These are phyloP conservation scores for Penicillium sp. DNA, from an alignment of 2,329 filamentous ascomycete genomes.

Conservation along the genomic window DNA sequence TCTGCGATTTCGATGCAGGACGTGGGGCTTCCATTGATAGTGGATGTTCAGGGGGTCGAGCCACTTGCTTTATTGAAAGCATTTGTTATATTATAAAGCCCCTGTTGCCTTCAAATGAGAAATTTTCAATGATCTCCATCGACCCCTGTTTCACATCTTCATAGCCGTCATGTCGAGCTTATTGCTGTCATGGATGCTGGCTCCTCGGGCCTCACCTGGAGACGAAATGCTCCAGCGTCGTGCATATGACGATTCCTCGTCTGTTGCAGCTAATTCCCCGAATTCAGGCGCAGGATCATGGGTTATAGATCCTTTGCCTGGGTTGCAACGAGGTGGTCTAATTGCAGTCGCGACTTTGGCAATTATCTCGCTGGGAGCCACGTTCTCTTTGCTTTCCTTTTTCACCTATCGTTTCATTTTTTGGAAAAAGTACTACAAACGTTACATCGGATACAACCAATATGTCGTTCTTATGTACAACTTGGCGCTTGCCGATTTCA, in stretches of 20 bases:
- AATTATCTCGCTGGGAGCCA: slow-evolving; percentile 9
- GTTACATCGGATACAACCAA: slow-evolving; percentile 43
- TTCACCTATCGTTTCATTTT: slow-evolving; percentile 19
- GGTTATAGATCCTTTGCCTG: slow-evolving; percentile 16
- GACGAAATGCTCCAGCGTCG: slow-evolving; percentile 4
- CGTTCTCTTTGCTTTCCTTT: slow-evolving; percentile 11
- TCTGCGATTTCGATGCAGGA: background rate
- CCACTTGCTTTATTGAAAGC: background rate
- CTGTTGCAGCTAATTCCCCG: slow-evolving; percentile 15
- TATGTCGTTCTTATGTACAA: slow-evolving; percentile 51
- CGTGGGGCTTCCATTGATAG: background rate
- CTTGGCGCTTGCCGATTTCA: slow-evolving; percentile 47
- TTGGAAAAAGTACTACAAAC: slow-evolving; percentile 16
- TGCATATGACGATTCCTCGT: slow-evolving; percentile 3
- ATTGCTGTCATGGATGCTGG: slow-evolving; percentile 5
- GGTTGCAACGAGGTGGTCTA: slow-evolving; percentile 9
- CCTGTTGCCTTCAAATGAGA: background rate
- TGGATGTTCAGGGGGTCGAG: background rate
- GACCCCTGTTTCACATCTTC: background rate
- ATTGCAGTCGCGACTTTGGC: slow-evolving; percentile 10
- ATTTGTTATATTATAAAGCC: background rate
- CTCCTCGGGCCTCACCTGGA: background rate
- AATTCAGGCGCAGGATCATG: slow-evolving; percentile 12
- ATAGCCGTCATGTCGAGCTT: slow-evolving; percentile 10
- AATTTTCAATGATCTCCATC: background rate